Percentiles rank a stretch among this genome's conserved stretches.
These are phyloP conservation scores for Fusarium sp. DNA, from an alignment of 2,329 filamentous ascomycete genomes.

Conservation along the genomic window DNA sequence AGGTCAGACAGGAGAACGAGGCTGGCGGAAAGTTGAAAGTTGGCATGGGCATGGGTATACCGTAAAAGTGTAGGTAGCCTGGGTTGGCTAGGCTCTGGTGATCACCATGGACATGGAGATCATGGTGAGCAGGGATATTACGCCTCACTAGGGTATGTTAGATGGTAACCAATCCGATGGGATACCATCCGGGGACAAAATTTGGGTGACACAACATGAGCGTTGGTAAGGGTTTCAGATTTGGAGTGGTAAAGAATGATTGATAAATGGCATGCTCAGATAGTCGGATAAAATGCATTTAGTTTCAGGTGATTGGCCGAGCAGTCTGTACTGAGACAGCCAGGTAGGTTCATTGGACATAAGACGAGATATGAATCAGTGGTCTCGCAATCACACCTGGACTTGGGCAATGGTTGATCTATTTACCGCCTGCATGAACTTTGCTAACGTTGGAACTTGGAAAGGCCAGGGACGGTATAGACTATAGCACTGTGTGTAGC, in stretches of 20 bases:
- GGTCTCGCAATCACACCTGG: neutral
- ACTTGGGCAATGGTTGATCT: neutral
- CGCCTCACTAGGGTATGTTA: constrained; percentile 14
- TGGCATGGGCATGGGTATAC: neutral
- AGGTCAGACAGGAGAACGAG: constrained; percentile 10
- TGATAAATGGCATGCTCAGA: constrained; percentile 4
- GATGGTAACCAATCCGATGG: constrained; percentile 13
- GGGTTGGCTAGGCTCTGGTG: neutral
- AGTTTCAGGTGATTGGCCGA: constrained; percentile 21
- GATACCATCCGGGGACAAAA: constrained; percentile 7
- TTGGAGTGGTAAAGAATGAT: neutral
- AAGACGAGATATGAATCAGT: constrained; percentile 1
- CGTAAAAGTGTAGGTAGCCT: neutral
- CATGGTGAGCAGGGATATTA: constrained; percentile 19
- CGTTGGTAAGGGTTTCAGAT: constrained; percentile 4
- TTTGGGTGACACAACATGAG: constrained; percentile 3
- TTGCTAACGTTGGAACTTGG: neutral
- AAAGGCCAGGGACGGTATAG: neutral
- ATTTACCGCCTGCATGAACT: neutral
- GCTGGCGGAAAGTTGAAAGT: constrained; percentile 12
- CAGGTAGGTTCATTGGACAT: neutral
- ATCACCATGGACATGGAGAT: constrained; percentile 1
- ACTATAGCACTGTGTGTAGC: neutral
- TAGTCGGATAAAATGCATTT: constrained; percentile 3
- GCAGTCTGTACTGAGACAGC: neutral